Conservation (phyloP, 345 rosid genomes). For the Murraya paniculata region DNA sequence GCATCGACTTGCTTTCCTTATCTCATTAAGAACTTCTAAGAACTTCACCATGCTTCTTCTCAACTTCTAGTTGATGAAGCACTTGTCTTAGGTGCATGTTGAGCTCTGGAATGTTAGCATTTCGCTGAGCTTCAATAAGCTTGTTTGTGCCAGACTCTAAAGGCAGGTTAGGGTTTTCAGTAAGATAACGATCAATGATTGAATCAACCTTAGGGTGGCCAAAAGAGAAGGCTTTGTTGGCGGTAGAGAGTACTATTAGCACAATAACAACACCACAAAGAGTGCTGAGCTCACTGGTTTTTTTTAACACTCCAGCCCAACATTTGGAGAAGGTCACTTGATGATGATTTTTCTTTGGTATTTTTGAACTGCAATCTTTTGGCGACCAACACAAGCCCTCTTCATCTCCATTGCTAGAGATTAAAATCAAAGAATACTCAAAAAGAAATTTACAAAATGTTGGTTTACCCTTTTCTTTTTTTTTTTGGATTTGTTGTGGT, state of each 20-base stretch:
- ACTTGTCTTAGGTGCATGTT: constrained; percentile 17
- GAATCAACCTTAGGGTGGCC: constrained; percentile 37
- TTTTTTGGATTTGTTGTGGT: not conserved
- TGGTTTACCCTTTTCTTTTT: too few species aligned
- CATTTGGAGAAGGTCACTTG: constrained; percentile 65
- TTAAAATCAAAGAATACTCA: not conserved
- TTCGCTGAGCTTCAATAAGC: constrained; percentile 31
- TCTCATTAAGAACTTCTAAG: constrained; percentile 18
- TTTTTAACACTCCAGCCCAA: constrained; percentile 41
- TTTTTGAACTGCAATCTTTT: constrained; percentile 24
- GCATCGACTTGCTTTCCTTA: constrained; percentile 4
- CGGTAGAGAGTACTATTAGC: constrained; percentile 43
- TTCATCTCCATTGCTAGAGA: constrained; percentile 4
- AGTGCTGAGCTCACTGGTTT: constrained; percentile 50
- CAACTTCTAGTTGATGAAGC: constrained; percentile 24
- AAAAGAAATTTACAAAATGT: not conserved
- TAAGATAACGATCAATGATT: constrained; percentile 31
- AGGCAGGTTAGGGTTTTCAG: constrained; percentile 1
- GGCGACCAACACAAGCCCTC: constrained; percentile 26
- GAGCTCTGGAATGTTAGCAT: constrained; percentile 24
- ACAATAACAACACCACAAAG: constrained; percentile 42
- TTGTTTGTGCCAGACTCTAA: not conserved
- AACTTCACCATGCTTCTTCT: constrained; percentile 25
- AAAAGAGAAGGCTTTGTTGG: constrained; percentile 50
- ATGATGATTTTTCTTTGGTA: constrained; percentile 28